Conservation (phyloP, 345 rosid species). For the Melaleuca alternifolia region DNA sequence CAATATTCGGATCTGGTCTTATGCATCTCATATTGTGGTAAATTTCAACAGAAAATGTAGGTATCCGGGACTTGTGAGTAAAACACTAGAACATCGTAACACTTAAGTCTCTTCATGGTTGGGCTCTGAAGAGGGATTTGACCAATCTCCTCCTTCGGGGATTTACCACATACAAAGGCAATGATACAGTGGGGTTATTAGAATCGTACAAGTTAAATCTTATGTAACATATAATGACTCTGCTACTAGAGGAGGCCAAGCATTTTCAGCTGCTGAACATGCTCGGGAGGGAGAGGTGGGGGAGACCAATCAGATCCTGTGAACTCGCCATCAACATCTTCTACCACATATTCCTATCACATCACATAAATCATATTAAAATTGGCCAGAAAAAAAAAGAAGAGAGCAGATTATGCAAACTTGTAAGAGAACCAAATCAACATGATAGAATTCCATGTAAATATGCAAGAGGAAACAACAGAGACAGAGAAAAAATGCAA, state of each 20-base stretch:
- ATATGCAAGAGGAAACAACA: neutral
- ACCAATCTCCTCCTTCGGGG: neutral
- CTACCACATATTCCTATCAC: slow-evolving; percentile 90
- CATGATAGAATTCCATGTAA: neutral
- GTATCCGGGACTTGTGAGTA: neutral
- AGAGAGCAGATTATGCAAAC: neutral
- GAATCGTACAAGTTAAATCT: neutral
- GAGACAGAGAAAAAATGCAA: neutral
- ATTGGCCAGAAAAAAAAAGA: neutral
- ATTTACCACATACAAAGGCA: neutral
- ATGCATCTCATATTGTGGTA: neutral
- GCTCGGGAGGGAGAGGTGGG: slow-evolving; percentile 78
- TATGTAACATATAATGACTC: neutral
- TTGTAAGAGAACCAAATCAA: neutral
- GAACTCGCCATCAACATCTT: slow-evolving; percentile 92
- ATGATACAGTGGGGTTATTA: neutral
- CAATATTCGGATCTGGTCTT: neutral
- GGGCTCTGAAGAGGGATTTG: neutral
- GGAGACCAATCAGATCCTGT: slow-evolving; percentile 87
- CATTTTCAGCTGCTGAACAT: slow-evolving; percentile 82
- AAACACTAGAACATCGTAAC: neutral
- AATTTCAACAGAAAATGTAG: neutral
- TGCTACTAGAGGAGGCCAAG: slow-evolving; percentile 65
- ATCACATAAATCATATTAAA: neutral
- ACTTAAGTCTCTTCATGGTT: neutral